Evolutionary conservation across 2,329 filamentous ascomycete genomes (phyloP), one percentile per base, ranked within the genome.

Genomic region (Hymenoscyphus fructigenus): DNA sequence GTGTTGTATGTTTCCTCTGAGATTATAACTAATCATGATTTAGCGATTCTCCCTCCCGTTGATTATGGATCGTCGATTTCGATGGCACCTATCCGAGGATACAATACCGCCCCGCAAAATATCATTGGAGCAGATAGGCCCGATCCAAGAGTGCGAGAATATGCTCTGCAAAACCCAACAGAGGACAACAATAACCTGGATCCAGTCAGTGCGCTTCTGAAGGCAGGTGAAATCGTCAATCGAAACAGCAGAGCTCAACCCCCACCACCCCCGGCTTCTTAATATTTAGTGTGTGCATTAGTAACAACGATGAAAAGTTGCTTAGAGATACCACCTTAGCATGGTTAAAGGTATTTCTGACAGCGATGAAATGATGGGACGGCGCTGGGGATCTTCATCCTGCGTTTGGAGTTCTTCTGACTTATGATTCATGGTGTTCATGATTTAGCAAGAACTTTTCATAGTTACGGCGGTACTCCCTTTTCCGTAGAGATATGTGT

Each of bases 211-310:
- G 85, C 85, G 6, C 76, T 88, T 12, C 73, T 88, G 1, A 80
- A 79, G 66, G 86, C 86, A 10, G 84, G 85, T 36, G 85, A 88
- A 69, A 84, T 88, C 66, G 83, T 88, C 47, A 82, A 83, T 64
- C 80, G 81, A 53, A 74, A 67, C 55, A 74, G 71, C 58, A 66
- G 68, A 63, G 63, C 63, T 20, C 59, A 65, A 20, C 59, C 60
- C 26, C 55, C 59, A 3, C 36, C 36, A 38, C 29, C 29, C 29
- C 29, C 29, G 29, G 61, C 57, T 32, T 58, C 62, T 12, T 68
- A 50, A 68, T 47, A n/a, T 53, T 23, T 14, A 38, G 36, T 15
- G 36, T 38, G 10, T 50, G 7, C 47, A 26, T 53, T 14, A 53
- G 23, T 26, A 12, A 53, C 47, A 26, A 26, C 20, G 9, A 14